Conservation (phyloP, 164 flowering plant species). For the Umbilicus rupestris region DNA sequence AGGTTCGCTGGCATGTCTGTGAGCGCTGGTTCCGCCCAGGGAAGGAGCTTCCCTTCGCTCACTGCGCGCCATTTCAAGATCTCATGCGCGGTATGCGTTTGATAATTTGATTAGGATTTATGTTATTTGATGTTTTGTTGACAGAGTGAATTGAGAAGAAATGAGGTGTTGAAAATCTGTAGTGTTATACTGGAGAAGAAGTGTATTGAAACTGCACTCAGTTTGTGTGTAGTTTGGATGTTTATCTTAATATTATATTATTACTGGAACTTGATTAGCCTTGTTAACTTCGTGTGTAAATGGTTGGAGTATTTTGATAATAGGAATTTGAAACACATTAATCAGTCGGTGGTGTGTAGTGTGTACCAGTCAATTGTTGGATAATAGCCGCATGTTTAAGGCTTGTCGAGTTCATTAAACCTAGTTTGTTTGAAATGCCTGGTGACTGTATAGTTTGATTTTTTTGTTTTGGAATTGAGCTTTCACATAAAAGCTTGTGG, state of each 20-base stretch:
- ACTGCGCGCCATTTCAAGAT: not conserved
- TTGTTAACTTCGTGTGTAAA: too few species aligned
- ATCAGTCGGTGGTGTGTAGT: too few species aligned
- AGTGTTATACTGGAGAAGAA: too few species aligned
- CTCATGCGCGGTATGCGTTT: slow-evolving; percentile 4
- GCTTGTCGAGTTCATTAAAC: not conserved
- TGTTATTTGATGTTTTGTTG: not conserved
- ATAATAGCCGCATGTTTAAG: not conserved
- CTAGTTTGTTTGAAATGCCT: not conserved
- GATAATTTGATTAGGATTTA: not conserved
- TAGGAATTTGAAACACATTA: too few species aligned
- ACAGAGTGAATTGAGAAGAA: not conserved
- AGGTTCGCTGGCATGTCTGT: not conserved
- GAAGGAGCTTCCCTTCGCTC: slow-evolving; percentile 4
- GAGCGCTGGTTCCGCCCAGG: not conserved
- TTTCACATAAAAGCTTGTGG: not conserved
- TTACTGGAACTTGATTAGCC: too few species aligned
- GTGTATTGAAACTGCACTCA: too few species aligned
- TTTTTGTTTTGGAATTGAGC: not conserved
- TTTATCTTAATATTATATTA: too few species aligned
- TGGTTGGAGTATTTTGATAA: too few species aligned
- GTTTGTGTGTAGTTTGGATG: not conserved
- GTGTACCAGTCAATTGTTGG: too few species aligned
- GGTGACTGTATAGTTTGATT: not conserved
- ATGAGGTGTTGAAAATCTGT: too few species aligned